These are phyloP conservation scores for Quillaja saponaria DNA, from an alignment of 306 rosid genomes.

Conservation along the genomic window DNA sequence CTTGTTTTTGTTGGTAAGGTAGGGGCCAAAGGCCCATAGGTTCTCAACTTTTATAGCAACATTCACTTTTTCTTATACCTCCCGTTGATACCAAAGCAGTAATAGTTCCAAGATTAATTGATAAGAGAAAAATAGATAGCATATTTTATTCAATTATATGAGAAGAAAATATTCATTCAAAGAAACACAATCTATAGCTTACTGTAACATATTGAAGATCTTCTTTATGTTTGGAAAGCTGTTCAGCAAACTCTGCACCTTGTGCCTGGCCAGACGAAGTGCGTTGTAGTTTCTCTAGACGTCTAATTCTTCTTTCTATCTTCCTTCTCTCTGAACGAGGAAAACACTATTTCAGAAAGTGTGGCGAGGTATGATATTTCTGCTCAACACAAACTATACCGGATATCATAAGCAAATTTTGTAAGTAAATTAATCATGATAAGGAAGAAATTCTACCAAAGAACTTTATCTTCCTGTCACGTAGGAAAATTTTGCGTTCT, in stretches of 20 bases:
- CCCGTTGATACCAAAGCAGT: not conserved
- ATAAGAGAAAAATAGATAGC: not conserved
- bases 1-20: too few relatives aligned
- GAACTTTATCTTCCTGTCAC: constrained; percentile 86
- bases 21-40: not conserved
- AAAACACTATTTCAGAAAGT: constrained; percentile 7
- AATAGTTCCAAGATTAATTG: not conserved
- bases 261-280: constrained; percentile 64
- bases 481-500: constrained; percentile 79
- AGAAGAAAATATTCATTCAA: not conserved
- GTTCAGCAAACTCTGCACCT: constrained; percentile 54
- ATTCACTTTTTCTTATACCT: not conserved
- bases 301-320: constrained; percentile 84
- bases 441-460: constrained; percentile 51
- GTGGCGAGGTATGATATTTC: not conserved
- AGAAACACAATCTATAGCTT: constrained; percentile 20
- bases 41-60: not conserved
- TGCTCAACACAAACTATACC: not conserved
- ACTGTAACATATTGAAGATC: constrained; percentile 97
- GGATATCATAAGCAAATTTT: not conserved
- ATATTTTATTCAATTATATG: not conserved
- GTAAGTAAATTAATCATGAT: not conserved
- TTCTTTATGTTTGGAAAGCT: constrained; percentile 75
- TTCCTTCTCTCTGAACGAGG: constrained; percentile 76
- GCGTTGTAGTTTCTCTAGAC: constrained; percentile 83